Conservation (phyloP, 148 eudicot species). For the Rhododendron williamsianum region DNA sequence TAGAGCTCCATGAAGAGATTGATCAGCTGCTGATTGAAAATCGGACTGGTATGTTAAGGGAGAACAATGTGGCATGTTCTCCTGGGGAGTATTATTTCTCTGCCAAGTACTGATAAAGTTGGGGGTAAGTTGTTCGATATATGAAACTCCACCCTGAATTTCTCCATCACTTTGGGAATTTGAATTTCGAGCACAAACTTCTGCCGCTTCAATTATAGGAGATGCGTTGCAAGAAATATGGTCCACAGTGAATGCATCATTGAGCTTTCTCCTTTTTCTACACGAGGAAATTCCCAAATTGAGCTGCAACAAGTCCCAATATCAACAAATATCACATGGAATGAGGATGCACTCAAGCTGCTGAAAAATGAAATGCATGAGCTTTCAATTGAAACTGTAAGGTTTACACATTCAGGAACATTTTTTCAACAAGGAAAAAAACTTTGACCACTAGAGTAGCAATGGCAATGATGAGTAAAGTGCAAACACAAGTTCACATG, state of each 20-base stretch:
- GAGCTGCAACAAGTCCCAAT: conserved; percentile 15
- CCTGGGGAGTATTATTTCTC: neutral
- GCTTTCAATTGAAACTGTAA: neutral
- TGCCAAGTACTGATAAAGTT: neutral
- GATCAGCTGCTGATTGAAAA: neutral
- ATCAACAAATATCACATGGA: neutral
- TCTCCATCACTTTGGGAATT: neutral
- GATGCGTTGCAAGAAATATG: neutral
- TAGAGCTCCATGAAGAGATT: neutral
- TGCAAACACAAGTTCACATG: neutral
- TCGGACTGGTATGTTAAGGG: neutral
- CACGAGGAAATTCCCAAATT: conserved; percentile 4
- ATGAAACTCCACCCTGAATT: neutral
- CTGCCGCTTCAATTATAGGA: neutral
- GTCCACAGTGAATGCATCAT: neutral
- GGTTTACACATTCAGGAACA: neutral
- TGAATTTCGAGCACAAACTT: neutral
- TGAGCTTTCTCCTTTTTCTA: conserved; percentile 12
- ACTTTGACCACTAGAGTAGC: neutral
- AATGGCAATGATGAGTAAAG: neutral
- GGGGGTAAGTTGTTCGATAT: neutral
- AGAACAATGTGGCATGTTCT: neutral
- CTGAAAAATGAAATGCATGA: neutral
- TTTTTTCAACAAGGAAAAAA: neutral
- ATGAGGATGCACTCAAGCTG: neutral